Evolutionary conservation across 2,329 filamentous ascomycete genomes (phyloP).

Genomic region (Daldinia sp.): DNA sequence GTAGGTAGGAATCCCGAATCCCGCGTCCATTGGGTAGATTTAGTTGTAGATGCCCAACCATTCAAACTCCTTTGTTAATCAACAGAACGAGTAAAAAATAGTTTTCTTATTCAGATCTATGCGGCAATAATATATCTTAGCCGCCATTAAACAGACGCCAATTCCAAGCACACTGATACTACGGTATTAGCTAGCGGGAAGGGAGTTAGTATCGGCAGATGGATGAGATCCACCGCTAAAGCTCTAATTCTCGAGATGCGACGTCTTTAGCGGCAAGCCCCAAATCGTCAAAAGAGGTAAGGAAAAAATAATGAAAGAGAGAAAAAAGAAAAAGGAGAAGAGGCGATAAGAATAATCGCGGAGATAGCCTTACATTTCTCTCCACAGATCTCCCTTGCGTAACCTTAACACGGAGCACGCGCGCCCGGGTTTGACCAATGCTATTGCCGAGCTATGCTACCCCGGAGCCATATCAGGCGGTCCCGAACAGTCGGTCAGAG

Average conservation of each 20-base stretch:
- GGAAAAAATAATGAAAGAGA: background rate
- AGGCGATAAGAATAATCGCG: conserved; percentile 3
- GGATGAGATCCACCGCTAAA: background rate
- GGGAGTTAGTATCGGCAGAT: background rate
- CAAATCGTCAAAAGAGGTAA: background rate
- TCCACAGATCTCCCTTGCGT: conserved; percentile 27
- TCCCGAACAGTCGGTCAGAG: conserved; percentile 39
- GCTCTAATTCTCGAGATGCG: background rate
- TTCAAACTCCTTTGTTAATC: conserved; percentile 2
- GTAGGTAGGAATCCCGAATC: conserved; percentile 2
- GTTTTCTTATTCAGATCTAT: background rate
- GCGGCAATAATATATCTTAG: background rate
- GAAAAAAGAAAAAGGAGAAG: background rate
- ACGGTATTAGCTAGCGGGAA: background rate
- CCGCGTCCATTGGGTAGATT: background rate
- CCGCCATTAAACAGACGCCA: background rate
- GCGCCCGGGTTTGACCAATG: conserved; percentile 7
- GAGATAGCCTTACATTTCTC: conserved; percentile 18
- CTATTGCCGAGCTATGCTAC: conserved; percentile 23
- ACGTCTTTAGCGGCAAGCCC: background rate
- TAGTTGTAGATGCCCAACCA: background rate
- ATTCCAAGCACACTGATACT: background rate
- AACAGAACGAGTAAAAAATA: conserved; percentile 3
- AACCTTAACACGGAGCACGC: conserved; percentile 8
- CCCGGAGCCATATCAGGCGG: conserved; percentile 34